Evolutionary conservation across 805 yeast genomes (phyloP).

Genomic region (Saturnispora dispora): DNA sequence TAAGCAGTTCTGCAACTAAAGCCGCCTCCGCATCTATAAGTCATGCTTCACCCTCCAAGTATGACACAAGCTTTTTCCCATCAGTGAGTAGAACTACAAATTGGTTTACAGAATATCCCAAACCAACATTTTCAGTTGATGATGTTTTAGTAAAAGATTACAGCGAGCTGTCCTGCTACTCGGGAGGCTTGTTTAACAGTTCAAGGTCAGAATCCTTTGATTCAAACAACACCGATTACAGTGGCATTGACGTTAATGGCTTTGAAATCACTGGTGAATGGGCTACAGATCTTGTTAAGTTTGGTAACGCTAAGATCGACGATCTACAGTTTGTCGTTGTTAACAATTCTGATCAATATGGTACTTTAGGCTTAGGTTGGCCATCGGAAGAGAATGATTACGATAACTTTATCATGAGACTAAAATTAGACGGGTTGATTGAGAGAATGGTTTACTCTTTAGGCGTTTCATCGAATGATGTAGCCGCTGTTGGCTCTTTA

Average conservation of each 20-base stretch:
- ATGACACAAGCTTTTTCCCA: slow-evolving; percentile 7
- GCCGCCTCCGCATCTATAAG: neutral
- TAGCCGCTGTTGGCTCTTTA: slow-evolving; percentile 29
- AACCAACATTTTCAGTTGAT: slow-evolving; percentile 8
- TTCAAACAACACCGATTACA: slow-evolving; percentile 28
- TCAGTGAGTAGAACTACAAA: slow-evolving; percentile 3
- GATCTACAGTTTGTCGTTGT: slow-evolving; percentile 64
- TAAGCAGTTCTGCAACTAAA: neutral
- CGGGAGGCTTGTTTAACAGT: slow-evolving; percentile 35
- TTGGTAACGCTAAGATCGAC: slow-evolving; percentile 38
- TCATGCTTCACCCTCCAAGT: neutral
- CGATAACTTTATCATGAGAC: slow-evolving; percentile 51
- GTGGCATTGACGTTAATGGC: slow-evolving; percentile 34
- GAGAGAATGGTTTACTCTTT: slow-evolving; percentile 47
- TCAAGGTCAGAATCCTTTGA: slow-evolving; percentile 28
- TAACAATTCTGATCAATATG: slow-evolving; percentile 42
- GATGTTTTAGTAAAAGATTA: neutral
- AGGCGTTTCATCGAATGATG: slow-evolving; percentile 30
- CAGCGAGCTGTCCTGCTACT: slow-evolving; percentile 26
- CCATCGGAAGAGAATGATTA: slow-evolving; percentile 32
- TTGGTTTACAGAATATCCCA: slow-evolving; percentile 9
- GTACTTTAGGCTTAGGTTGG: slow-evolving; percentile 63
- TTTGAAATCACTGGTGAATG: slow-evolving; percentile 34
- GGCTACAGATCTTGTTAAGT: slow-evolving; percentile 48
- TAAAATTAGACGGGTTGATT: slow-evolving; percentile 48